Conservation (phyloP, 805 yeast genomes). For the Hanseniaspora meyeri region DNA sequence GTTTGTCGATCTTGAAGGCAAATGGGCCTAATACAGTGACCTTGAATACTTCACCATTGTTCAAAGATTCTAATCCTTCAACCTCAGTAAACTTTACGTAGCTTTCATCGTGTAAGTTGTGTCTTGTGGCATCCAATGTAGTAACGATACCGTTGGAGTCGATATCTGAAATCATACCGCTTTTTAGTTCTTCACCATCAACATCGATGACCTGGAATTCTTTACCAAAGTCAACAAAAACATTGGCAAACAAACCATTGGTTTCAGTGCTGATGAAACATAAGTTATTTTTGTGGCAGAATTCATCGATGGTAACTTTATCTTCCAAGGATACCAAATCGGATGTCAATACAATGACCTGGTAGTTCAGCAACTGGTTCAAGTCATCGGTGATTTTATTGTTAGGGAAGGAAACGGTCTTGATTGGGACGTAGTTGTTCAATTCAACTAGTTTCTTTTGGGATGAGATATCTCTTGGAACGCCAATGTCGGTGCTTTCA, state of each 20-base stretch:
- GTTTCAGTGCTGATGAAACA: slow-evolving; percentile 73
- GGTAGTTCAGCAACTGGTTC: slow-evolving; percentile 41
- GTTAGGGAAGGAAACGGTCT: slow-evolving; percentile 34
- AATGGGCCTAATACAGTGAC: slow-evolving; percentile 88
- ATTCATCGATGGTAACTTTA: slow-evolving; percentile 60
- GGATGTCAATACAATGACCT: slow-evolving; percentile 73
- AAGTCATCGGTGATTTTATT: background rate
- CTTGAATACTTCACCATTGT: slow-evolving; percentile 61
- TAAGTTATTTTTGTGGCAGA: slow-evolving; percentile 61
- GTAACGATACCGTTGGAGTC: slow-evolving; percentile 86
- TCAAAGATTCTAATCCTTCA: slow-evolving; percentile 61
- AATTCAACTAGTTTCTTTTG: slow-evolving; percentile 61
- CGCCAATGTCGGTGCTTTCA: slow-evolving; percentile 56
- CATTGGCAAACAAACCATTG: slow-evolving; percentile 76
- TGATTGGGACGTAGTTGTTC: slow-evolving; percentile 80
- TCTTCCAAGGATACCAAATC: slow-evolving; percentile 54
- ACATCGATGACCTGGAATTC: slow-evolving; percentile 68
- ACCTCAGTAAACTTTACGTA: slow-evolving; percentile 78
- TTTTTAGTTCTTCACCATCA: slow-evolving; percentile 83
- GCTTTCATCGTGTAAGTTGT: slow-evolving; percentile 86
- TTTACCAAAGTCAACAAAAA: slow-evolving; percentile 83
- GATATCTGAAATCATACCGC: slow-evolving; percentile 82
- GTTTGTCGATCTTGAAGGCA: slow-evolving; percentile 59
- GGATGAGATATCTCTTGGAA: slow-evolving; percentile 63
- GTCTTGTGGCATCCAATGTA: slow-evolving; percentile 82